Conservation (phyloP, 2,329 filamentous ascomycete species). For the Fusarium luffae region DNA sequence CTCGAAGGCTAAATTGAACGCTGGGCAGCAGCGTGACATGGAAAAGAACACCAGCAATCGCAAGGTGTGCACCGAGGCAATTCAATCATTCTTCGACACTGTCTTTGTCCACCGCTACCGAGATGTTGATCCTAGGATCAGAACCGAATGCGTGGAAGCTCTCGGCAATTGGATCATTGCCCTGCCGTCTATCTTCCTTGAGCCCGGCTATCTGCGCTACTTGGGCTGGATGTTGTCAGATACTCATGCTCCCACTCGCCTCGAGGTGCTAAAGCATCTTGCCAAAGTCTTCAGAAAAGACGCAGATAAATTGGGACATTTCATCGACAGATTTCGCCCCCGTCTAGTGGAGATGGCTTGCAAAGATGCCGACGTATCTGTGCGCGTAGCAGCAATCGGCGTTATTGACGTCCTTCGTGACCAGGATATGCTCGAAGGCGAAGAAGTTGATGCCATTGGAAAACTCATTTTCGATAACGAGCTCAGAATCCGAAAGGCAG, state of each 20-base stretch:
- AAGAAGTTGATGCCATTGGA: slow-evolving; percentile 89
- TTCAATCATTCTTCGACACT: slow-evolving; percentile 89
- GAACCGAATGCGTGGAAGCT: slow-evolving; percentile 87
- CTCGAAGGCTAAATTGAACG: slow-evolving; percentile 81
- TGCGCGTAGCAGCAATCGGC: slow-evolving; percentile 83
- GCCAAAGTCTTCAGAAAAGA: slow-evolving; percentile 81
- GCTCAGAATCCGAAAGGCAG: slow-evolving; percentile 83
- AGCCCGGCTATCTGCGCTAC: slow-evolving; percentile 90
- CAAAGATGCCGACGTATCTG: slow-evolving; percentile 81
- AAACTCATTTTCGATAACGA: slow-evolving; percentile 91
- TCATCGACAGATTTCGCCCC: slow-evolving; percentile 90
- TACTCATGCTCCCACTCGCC: slow-evolving; percentile 75
- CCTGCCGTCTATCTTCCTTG: slow-evolving; percentile 88
- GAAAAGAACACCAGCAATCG: slow-evolving; percentile 76
- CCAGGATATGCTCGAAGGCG: slow-evolving; percentile 86
- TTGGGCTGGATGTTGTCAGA: slow-evolving; percentile 97
- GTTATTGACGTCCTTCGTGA: slow-evolving; percentile 85
- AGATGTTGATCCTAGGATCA: slow-evolving; percentile 89
- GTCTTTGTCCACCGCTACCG: slow-evolving; percentile 96
- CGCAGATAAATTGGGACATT: slow-evolving; percentile 86
- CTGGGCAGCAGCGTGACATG: slow-evolving; percentile 77
- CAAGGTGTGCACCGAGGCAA: slow-evolving; percentile 74
- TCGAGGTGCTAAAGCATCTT: slow-evolving; percentile 89
- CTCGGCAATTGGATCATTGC: slow-evolving; percentile 89
- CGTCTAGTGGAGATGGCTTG: slow-evolving; percentile 94